Percentiles rank a stretch among this genome's conserved stretches.
These are phyloP conservation scores for Rhizopus delemar DNA, from an alignment of 371 early-diverging fungal species.

Conservation along the genomic window DNA sequence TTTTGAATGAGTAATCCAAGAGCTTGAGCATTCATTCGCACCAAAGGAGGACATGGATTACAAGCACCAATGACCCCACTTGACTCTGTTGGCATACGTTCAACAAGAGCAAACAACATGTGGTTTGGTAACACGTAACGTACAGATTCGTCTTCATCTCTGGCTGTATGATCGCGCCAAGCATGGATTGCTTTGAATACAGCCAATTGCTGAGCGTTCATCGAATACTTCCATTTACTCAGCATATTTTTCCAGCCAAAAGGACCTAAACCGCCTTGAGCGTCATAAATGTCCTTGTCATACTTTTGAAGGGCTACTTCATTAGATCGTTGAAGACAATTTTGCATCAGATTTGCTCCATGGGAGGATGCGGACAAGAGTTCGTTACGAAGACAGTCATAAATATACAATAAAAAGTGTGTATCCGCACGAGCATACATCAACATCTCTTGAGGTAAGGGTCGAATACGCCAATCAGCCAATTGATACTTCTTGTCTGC, in stretches of 20 bases:
- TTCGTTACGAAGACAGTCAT: constrained; percentile 87
- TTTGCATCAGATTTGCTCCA: constrained; percentile 63
- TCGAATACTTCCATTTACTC: constrained; percentile 62
- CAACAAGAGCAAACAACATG: constrained; percentile 75
- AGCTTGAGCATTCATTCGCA: constrained; percentile 81
- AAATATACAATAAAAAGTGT: constrained; percentile 93
- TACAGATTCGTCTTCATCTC: constrained; percentile 89
- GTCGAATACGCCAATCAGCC: constrained; percentile 97
- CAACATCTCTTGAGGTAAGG: constrained; percentile 89
- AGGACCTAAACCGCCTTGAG: constrained; percentile 67
- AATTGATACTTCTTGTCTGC: constrained; percentile 94
- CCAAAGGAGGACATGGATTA: constrained; percentile 80
- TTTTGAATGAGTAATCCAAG: constrained; percentile 65
- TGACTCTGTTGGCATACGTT: constrained; percentile 75
- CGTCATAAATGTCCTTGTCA: constrained; percentile 82
- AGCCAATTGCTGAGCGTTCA: constrained; percentile 66
- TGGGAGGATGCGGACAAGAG: constrained; percentile 57
- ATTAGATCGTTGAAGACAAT: constrained; percentile 69
- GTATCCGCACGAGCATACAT: constrained; percentile 94
- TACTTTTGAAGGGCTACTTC: constrained; percentile 66
- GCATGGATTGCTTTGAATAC: constrained; percentile 86
- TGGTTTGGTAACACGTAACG: constrained; percentile 92
- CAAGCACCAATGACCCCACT: constrained; percentile 78
- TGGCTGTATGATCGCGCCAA: constrained; percentile 90
- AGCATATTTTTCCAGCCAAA: constrained; percentile 78